Conservation (phyloP, 345 rosid species). For the Pugionium dolabratum region DNA sequence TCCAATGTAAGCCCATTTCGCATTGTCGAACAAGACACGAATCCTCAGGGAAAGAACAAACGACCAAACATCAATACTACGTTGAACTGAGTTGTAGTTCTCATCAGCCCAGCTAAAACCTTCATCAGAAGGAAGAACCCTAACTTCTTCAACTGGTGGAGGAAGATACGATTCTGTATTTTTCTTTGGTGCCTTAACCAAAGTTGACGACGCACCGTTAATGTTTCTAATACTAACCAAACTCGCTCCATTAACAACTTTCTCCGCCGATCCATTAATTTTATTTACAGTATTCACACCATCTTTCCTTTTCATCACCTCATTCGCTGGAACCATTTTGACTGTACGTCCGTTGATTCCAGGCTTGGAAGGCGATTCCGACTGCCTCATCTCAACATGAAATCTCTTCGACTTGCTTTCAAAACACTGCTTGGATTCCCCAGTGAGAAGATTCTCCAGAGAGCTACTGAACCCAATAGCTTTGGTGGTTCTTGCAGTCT, state of each 20-base stretch:
- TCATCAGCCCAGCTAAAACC: conserved; percentile 94
- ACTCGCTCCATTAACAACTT: conserved; percentile 59
- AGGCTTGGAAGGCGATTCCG: conserved; percentile 51
- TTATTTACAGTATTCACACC: conserved; percentile 46
- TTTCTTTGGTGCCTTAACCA: conserved; percentile 48
- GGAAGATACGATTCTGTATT: conserved; percentile 44
- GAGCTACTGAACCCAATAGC: conserved; percentile 58
- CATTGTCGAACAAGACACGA: conserved; percentile 76
- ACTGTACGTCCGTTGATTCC: conserved; percentile 59
- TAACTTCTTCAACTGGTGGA: conserved; percentile 66
- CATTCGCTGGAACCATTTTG: conserved; percentile 84
- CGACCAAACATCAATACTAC: conserved; percentile 91
- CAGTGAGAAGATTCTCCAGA: conserved; percentile 42
- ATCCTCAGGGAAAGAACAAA: conserved; percentile 68
- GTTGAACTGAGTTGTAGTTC: conserved; percentile 71
- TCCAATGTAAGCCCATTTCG: conserved; percentile 81
- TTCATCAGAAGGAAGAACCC: conserved; percentile 86
- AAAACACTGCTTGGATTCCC: conserved; percentile 28
- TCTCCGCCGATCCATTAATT: conserved; percentile 58
- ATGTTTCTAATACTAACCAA: conserved; percentile 47
- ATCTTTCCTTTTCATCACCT: conserved; percentile 55
- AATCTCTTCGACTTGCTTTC: conserved; percentile 40
- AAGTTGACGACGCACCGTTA: conserved; percentile 42
- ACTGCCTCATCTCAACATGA: conserved; percentile 59
- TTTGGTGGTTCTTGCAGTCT: conserved; percentile 47